These are phyloP conservation scores for Magnolia kwangsiensis DNA, from an alignment of 164 flowering plant genomes.

Conservation along the genomic window DNA sequence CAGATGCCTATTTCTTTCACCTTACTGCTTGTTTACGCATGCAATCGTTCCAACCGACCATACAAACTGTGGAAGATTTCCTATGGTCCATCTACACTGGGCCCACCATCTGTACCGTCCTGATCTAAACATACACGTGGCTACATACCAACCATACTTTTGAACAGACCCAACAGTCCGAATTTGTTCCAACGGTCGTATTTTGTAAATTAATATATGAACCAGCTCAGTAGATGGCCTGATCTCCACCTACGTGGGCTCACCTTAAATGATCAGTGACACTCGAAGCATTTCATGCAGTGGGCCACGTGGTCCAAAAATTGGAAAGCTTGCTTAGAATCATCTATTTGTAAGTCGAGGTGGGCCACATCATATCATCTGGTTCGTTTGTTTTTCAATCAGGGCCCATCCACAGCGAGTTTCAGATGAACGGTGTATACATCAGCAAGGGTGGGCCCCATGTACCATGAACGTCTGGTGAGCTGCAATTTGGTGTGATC, in stretches of 20 bases:
- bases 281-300: background rate
- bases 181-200: background rate
- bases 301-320: background rate
- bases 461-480: background rate
- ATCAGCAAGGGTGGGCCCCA: background rate
- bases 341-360: background rate
- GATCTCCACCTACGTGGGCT: background rate
- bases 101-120: background rate
- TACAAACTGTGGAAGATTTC: no score
- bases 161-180: background rate
- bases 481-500: slow-evolving; percentile 4
- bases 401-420: background rate
- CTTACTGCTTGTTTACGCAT: no score
- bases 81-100: background rate
- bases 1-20: no score
- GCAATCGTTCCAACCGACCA: no score
- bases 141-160: background rate
- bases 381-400: background rate
- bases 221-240: background rate
- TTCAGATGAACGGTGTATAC: background rate
- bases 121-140: background rate
- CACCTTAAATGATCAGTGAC: background rate
- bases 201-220: background rate
- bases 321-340: background rate
- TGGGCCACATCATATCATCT: background rate